A percentile compares a stretch with the other conserved stretches of the same genome.
Evolutionary conservation across 2,329 filamentous ascomycete genomes (phyloP).

Genomic region (Alternaria rosae): DNA sequence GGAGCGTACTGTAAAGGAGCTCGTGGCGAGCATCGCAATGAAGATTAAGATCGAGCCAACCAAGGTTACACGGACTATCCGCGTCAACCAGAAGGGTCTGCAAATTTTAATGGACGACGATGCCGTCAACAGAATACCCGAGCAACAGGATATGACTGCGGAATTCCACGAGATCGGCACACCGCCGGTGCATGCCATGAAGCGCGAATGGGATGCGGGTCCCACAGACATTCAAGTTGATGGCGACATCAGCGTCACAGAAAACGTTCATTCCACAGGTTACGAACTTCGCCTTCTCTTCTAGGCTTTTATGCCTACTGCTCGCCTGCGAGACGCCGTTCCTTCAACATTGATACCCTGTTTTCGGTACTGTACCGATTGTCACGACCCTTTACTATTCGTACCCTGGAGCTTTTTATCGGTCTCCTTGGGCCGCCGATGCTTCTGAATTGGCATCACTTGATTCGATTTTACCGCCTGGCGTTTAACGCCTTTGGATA

Average conservation of each 20-base stretch:
- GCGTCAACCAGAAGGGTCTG: constrained; percentile 75
- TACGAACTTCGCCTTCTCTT: constrained; percentile 60
- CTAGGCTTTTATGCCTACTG: constrained; percentile 32
- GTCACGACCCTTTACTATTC: constrained; percentile 45
- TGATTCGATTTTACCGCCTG: constrained; percentile 19
- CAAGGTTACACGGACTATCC: constrained; percentile 74
- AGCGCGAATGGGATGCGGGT: constrained; percentile 62
- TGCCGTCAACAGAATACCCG: constrained; percentile 79
- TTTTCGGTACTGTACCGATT: constrained; percentile 29
- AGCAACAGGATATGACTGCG: constrained; percentile 88
- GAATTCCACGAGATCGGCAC: constrained; percentile 70
- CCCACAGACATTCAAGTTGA: constrained; percentile 58
- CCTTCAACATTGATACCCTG: constrained; percentile 16
- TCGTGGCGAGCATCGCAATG: constrained; percentile 73
- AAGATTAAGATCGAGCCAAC: constrained; percentile 83
- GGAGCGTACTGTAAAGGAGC: constrained; percentile 76
- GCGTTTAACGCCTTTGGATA: constrained; percentile 38
- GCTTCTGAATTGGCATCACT: constrained; percentile 19
- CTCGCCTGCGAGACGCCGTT: constrained; percentile 7
- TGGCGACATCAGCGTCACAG: constrained; percentile 54
- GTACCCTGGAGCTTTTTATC: constrained; percentile 29
- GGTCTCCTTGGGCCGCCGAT: constrained; percentile 21
- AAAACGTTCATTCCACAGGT: constrained; percentile 55
- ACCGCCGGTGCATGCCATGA: constrained; percentile 54
- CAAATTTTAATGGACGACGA: constrained; percentile 92